Evolutionary conservation across 2,329 filamentous ascomycete genomes (phyloP), one percentile per base, ranked within the genome.

Genomic region (Cryphonectria nitschkei): DNA sequence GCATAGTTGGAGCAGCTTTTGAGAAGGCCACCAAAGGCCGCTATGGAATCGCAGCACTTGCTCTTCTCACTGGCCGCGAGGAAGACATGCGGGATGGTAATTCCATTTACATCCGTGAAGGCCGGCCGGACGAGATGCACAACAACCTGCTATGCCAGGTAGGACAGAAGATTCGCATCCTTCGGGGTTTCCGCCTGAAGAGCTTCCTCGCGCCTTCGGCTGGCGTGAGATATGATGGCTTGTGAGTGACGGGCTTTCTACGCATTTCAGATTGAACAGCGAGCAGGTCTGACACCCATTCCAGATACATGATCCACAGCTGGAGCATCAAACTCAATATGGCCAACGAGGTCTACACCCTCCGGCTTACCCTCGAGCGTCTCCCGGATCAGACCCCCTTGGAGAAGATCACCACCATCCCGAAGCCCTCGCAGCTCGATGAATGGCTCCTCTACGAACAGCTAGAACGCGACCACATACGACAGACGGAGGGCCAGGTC

Each of bases 211-310:
- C 87, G 4, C 88, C 88, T 0, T 75, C 76, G 50, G 85, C 81
- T 2, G 88, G 88, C 2, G 75, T 89, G 39, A 80, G 88, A 71
- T 89, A 89, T 72, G 88, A 90, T 75, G 88, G 88, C 66, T 74
- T 88, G 86, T 89, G 79, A 77, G 86, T 80, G 32, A 37, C 50
- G 32, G 46, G 54, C 61, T 37, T 41, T 13, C n/a, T 9, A 3
- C 13, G 16, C 29, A 29, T 34, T 19, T 16, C 39, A 11, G 50
- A 52, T n/a, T n/a, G 2, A 26, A 39, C 26, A 32, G 14, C 2
- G 54, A 16, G 8, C 9, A 13, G 43, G 29, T 46, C 37, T 14
- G 19, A 43, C 16, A 43, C 16, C 3, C 34, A 7, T 19, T 37
- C 3, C 54, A 88, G 87, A 41, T 88, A 88, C 75, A 82, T 77